Conservation (phyloP, 2,329 filamentous ascomycete genomes). For the Epichloe coenophiala region DNA sequence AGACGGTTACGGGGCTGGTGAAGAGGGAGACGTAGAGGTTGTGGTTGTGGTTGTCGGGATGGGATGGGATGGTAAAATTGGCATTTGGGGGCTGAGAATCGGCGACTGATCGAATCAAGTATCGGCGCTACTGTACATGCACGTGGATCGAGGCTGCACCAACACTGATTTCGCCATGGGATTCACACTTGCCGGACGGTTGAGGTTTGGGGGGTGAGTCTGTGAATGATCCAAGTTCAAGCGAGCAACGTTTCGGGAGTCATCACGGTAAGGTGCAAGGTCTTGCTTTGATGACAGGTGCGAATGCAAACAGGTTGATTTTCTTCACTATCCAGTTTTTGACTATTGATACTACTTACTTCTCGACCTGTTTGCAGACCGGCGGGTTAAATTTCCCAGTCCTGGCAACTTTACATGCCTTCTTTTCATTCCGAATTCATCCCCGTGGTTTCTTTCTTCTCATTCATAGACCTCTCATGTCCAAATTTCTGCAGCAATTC, state of each 20-base stretch:
- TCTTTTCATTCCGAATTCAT: too few species aligned
- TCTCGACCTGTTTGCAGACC: too few species aligned
- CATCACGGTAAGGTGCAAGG: too few species aligned
- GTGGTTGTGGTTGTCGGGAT: neutral
- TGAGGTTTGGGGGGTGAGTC: too few species aligned
- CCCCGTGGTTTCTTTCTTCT: too few species aligned
- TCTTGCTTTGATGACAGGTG: neutral
- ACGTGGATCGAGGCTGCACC: neutral
- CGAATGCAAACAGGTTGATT: neutral
- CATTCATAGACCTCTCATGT: too few species aligned
- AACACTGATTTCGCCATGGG: neutral
- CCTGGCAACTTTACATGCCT: neutral
- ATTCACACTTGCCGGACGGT: too few species aligned
- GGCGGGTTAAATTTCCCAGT: too few species aligned
- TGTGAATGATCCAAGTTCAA: too few species aligned
- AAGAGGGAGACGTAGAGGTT: conserved; percentile 17
- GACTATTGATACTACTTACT: neutral
- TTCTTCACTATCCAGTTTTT: neutral
- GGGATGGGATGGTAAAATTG: neutral
- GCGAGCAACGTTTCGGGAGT: too few species aligned
- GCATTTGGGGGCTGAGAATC: neutral
- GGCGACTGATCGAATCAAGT: neutral
- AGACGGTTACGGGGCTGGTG: conserved; percentile 40
- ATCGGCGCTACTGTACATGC: neutral
- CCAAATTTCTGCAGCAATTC: too few species aligned